A percentile compares a stretch with the other conserved stretches of the same genome.
Evolutionary conservation across 306 rosid species (phyloP).

Genomic region (Cucumis cinereus): DNA sequence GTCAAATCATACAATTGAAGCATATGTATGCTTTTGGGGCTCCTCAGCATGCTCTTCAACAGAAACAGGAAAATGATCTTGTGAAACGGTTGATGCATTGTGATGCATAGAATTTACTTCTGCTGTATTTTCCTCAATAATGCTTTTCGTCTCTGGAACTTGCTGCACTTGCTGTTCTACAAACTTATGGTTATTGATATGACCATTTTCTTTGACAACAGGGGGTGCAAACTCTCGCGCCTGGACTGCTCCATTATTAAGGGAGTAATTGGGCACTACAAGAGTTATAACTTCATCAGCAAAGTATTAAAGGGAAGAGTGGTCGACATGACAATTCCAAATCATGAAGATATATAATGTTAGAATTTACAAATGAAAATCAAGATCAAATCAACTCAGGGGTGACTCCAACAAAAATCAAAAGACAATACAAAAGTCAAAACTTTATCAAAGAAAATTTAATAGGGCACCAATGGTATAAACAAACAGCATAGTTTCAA

Average conservation of each 20-base stretch:
- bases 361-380: not conserved
- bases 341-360: not conserved
- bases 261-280: constrained; percentile 61
- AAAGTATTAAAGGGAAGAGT: not conserved
- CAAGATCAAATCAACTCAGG: not conserved
- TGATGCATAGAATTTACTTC: constrained; percentile 57
- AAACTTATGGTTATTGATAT: constrained; percentile 44
- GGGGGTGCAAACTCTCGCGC: constrained; percentile 50
- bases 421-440: not conserved
- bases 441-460: not conserved
- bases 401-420: not conserved
- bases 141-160: constrained; percentile 43
- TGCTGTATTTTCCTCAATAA: constrained; percentile 37
- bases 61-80: constrained; percentile 43
- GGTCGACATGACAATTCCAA: not conserved
- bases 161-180: constrained; percentile 55
- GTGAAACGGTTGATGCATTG: constrained; percentile 31
- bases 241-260: constrained; percentile 56
- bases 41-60: constrained; percentile 76
- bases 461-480: not conserved
- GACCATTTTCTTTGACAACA: constrained; percentile 61
- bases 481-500: not conserved
- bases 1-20: constrained; percentile 66
- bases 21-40: constrained; percentile 92
- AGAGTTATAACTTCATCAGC: constrained; percentile 13